Evolutionary conservation across 805 yeast genomes (phyloP).

Genomic region (Saccharomycopsis oosterbeekiorum): DNA sequence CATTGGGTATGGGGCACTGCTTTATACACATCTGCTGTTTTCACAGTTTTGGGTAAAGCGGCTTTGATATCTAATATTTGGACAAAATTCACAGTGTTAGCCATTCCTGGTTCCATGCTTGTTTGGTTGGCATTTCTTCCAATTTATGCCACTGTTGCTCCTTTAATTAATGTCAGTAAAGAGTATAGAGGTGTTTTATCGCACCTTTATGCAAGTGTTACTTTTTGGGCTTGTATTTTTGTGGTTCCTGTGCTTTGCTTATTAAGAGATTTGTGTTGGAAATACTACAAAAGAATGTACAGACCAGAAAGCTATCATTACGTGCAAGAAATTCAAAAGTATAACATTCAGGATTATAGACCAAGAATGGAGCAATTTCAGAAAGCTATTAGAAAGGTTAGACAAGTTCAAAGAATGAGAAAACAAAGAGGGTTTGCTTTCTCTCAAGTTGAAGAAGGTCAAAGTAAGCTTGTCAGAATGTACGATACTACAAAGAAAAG

Average conservation of each 20-base stretch:
- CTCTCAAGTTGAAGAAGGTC: constrained; percentile 92
- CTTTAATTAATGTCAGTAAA: constrained; percentile 65
- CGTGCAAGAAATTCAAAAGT: constrained; percentile 95
- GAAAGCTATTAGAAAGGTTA: constrained; percentile 90
- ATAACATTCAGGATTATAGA: constrained; percentile 82
- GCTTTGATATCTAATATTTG: constrained; percentile 85
- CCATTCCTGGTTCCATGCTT: constrained; percentile 88
- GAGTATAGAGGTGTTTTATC: constrained; percentile 77
- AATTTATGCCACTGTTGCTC: constrained; percentile 75
- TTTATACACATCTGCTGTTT: constrained; percentile 72
- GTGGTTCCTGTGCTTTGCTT: constrained; percentile 73
- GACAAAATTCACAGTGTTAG: constrained; percentile 86
- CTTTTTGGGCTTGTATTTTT: constrained; percentile 58
- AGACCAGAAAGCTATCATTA: constrained; percentile 87
- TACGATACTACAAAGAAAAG: constrained; percentile 87
- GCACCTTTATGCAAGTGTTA: constrained; percentile 64
- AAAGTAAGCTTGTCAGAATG: constrained; percentile 82
- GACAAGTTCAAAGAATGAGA: constrained; percentile 97
- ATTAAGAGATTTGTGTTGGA: constrained; percentile 86
- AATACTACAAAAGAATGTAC: constrained; percentile 86
- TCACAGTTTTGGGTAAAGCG: constrained; percentile 91
- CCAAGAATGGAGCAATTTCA: constrained; percentile 98
- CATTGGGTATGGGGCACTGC: constrained; percentile 97
- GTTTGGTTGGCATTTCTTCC: constrained; percentile 87
- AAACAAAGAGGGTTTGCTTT: constrained; percentile 98